Percentiles rank a stretch among this genome's conserved stretches.
These are phyloP conservation scores for Lizonia empirigonia DNA, from an alignment of 2,329 filamentous ascomycete species.

Conservation along the genomic window DNA sequence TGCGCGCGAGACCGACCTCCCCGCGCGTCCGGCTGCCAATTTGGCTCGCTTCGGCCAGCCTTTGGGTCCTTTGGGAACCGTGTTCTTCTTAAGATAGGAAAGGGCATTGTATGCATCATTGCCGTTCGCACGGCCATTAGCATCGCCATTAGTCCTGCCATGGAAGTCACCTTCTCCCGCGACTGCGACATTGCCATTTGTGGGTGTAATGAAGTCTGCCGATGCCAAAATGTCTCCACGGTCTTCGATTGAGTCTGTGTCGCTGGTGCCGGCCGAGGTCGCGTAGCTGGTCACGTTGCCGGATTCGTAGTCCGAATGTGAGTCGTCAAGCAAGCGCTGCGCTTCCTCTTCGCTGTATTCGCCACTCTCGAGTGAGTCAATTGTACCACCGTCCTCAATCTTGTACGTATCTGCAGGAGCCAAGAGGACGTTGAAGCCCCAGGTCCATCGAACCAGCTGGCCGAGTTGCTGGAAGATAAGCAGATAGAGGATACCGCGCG, in stretches of 20 bases:
- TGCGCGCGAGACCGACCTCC: constrained; percentile 29
- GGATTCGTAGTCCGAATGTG: constrained; percentile 55
- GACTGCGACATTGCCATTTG: constrained; percentile 55
- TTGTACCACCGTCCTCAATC: constrained; percentile 60
- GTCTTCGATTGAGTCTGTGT: constrained; percentile 37
- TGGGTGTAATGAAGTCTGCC: constrained; percentile 50
- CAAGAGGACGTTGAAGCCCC: constrained; percentile 95
- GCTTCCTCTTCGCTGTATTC: constrained; percentile 60
- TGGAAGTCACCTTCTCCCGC: constrained; percentile 47
- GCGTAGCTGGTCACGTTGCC: constrained; percentile 53
- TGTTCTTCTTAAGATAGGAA: constrained; percentile 25
- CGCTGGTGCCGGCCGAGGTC: constrained; percentile 38
- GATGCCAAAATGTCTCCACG: constrained; percentile 38
- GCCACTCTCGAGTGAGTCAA: constrained; percentile 53
- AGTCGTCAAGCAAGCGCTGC: constrained; percentile 48
- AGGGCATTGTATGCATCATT: constrained; percentile 56
- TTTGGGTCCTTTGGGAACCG: constrained; percentile 42
- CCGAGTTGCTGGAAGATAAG: constrained; percentile 98
- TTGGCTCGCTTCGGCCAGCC: constrained; percentile 42
- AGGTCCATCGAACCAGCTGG: constrained; percentile 94
- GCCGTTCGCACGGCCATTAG: constrained; percentile 47
- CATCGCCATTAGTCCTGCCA: constrained; percentile 47
- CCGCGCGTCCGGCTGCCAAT: constrained; percentile 25
- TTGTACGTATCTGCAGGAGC: constrained; percentile 78
- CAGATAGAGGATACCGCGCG: constrained; percentile 91